A percentile compares a stretch with the other conserved stretches of the same genome.
Conservation (phyloP, 2,329 filamentous ascomycete genomes). For the Penicillium sp. region DNA sequence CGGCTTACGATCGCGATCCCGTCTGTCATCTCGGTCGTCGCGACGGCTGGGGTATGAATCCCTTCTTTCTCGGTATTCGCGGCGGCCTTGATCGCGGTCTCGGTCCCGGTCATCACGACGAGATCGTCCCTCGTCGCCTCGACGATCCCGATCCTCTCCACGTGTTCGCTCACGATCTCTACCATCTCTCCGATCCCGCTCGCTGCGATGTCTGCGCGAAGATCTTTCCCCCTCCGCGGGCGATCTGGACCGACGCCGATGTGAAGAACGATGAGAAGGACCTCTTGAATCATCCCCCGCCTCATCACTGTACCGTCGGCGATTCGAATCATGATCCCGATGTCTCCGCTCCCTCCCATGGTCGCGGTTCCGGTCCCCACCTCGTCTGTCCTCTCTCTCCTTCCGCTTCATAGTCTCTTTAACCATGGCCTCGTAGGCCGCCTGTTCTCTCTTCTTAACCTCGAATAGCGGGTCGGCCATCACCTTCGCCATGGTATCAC, state of each 20-base stretch:
- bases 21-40: slow-evolving; percentile 24
- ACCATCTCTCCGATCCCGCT: slow-evolving; percentile 21
- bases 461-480: slow-evolving; percentile 87
- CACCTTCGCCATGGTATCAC: slow-evolving; percentile 83
- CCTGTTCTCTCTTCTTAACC: slow-evolving; percentile 89
- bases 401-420: slow-evolving; percentile 44
- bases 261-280: slow-evolving; percentile 22
- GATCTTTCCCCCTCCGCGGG: slow-evolving; percentile 25
- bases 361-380: slow-evolving; percentile 17
- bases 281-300: slow-evolving; percentile 18
- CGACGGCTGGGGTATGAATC: slow-evolving; percentile 21
- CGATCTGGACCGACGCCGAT: slow-evolving; percentile 26
- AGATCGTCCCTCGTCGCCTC: background rate
- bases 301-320: slow-evolving; percentile 26
- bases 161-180: slow-evolving; percentile 17
- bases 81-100: slow-evolving; percentile 9
- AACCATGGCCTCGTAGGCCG: slow-evolving; percentile 63
- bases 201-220: slow-evolving; percentile 25
- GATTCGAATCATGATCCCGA: slow-evolving; percentile 24
- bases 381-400: slow-evolving; percentile 20
- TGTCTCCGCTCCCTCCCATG: slow-evolving; percentile 20
- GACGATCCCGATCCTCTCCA: slow-evolving; percentile 13
- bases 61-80: slow-evolving; percentile 19
- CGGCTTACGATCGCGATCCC: slow-evolving; percentile 17
- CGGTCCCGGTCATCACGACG: slow-evolving; percentile 10